Base-by-base conservation (phyloP, 352 stramenopile genomes). In the Phytophthora sp. region DNA sequence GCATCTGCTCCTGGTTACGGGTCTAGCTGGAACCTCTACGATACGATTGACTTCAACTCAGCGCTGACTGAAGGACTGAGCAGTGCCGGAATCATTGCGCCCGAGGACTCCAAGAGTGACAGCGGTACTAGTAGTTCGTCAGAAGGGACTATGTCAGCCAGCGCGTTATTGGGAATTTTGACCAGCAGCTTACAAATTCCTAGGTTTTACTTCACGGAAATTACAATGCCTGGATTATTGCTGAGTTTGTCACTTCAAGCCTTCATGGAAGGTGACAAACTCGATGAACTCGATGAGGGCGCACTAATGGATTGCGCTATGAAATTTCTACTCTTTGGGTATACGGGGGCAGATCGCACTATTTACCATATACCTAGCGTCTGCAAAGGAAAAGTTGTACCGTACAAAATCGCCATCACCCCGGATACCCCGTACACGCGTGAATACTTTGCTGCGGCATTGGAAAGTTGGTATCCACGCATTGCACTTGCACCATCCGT, bases 381-480 rank as follows among this genome's bases (percentile, higher is more conserved):
- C 6, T 94, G 84, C 44, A 54, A 64, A 26, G 74, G 63, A 17
- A 83, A 77, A 38, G 57, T 94, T 50, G 64, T 89, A 5, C 82
- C 82, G 12, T 91, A 89, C 72, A 91, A 89, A 44, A 73, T 94
- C 37, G 80, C 79, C 4, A 87, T 94, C 45, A 76, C 82, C 2
- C 84, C 84, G 0, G 82, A 94, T 61, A 90, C 66, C 1, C 18
- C 63, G 2, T 94, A 83, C 54, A 92, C 84, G n/a, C 79, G 84
- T 8, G 31, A 78, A 18, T 94, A 94, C 46, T 76, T 94, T 30
- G 54, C 69, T 0, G 31, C 53, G 10, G 49, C 69, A 1, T 32
- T 94, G 41, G 69, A 81, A 32, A 45, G 38, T 13, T 94, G 82
- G 82, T 79, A 92, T 30, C 84, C 84, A 13, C 80, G 84, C 3